Evolutionary conservation across 2,329 filamentous ascomycete species (phyloP).

Genomic region (Xylogone sp.): DNA sequence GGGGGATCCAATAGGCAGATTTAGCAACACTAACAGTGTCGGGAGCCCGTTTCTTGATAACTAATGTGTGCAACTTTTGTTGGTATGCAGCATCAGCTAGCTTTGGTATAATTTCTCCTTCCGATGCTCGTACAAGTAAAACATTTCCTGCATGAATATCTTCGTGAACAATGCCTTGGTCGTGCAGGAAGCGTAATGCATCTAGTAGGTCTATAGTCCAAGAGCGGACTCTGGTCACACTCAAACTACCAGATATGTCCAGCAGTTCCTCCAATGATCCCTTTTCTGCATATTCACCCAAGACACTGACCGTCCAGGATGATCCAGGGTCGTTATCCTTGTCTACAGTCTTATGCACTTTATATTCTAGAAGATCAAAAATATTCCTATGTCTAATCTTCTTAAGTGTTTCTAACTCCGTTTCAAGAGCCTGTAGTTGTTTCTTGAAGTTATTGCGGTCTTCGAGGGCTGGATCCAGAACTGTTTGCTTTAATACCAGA

Average conservation of each 20-base stretch:
- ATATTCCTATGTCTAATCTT: constrained; percentile 72
- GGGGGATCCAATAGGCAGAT: constrained; percentile 79
- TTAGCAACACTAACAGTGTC: constrained; percentile 57
- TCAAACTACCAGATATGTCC: constrained; percentile 71
- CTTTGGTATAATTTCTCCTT: constrained; percentile 68
- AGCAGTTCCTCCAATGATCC: constrained; percentile 80
- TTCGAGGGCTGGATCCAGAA: constrained; percentile 52
- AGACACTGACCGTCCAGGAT: constrained; percentile 69
- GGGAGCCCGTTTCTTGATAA: constrained; percentile 47
- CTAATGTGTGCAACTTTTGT: constrained; percentile 60
- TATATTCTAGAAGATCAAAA: constrained; percentile 77
- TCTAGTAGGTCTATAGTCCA: constrained; percentile 94
- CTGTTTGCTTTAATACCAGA: constrained; percentile 70
- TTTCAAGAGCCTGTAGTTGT: constrained; percentile 72
- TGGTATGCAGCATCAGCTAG: constrained; percentile 73
- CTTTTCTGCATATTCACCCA: constrained; percentile 75
- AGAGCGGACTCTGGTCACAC: constrained; percentile 71
- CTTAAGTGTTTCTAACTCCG: constrained; percentile 71
- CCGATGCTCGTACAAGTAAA: constrained; percentile 66
- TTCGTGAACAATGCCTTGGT: constrained; percentile 78
- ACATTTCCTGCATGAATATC: constrained; percentile 78
- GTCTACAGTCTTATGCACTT: constrained; percentile 68
- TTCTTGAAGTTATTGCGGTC: constrained; percentile 67
- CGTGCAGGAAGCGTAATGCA: constrained; percentile 82
- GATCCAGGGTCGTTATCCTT: constrained; percentile 30